Percentiles rank a stretch among this genome's conserved stretches.
Conservation (phyloP, 257 asterid genomes). For the Solanum ossicruentum region DNA sequence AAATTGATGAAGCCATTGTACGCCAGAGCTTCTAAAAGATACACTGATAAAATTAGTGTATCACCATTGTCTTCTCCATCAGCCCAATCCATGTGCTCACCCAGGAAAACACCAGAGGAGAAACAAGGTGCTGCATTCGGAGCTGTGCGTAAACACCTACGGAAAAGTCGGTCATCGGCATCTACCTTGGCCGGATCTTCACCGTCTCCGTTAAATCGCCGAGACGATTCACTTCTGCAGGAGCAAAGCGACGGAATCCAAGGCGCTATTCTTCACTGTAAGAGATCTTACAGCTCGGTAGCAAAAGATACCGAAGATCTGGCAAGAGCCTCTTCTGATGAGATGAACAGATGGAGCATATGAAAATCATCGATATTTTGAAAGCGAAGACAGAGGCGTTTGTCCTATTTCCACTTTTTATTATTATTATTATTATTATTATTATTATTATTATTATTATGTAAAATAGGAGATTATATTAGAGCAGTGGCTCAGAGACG, state of each 20-base stretch:
- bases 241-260: conserved; percentile 25
- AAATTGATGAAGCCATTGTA: conserved; percentile 55
- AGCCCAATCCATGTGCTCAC: conserved; percentile 13
- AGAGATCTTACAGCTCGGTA: not conserved
- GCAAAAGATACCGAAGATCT: not conserved
- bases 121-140: conserved; percentile 27
- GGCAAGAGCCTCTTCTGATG: not conserved
- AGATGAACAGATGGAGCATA: conserved; percentile 21
- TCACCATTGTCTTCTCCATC: conserved; percentile 42
- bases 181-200: conserved; percentile 14
- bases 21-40: conserved; percentile 34
- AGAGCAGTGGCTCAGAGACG: not conserved
- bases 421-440: not conserved
- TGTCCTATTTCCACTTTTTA: not conserved
- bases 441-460: not conserved
- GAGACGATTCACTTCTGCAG: conserved; percentile 54
- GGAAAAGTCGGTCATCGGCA: conserved; percentile 58
- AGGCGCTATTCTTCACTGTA: not conserved
- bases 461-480: not conserved
- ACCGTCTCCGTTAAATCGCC: conserved; percentile 22
- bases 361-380: not conserved
- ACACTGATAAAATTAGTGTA: conserved; percentile 13
- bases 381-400: not conserved
- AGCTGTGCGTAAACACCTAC: conserved; percentile 30
- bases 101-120: conserved; percentile 21